A percentile compares a stretch with the other conserved stretches of the same genome.
Conservation (phyloP, 1,284 basidiomycete genomes). For the Fomes fomentarius region DNA sequence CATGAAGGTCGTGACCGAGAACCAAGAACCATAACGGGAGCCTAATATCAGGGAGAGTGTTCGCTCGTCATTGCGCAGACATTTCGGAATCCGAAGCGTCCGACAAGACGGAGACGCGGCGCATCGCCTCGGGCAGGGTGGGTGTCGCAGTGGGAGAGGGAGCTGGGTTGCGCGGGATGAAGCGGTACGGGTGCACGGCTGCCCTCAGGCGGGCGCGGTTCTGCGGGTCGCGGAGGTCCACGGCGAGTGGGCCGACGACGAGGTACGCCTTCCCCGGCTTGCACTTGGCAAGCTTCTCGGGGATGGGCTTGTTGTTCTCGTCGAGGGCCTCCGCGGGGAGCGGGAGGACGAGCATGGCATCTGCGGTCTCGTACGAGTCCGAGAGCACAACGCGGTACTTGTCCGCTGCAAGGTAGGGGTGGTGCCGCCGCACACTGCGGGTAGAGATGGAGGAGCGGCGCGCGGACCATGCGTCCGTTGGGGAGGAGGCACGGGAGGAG, state of each 20-base stretch:
- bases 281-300: constrained; percentile 13
- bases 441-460: constrained; percentile 23
- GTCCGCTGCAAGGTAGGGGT: constrained; percentile 15
- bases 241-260: constrained; percentile 48
- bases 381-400: constrained; percentile 53
- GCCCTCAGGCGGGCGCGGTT: constrained; percentile 47
- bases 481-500: constrained; percentile 28
- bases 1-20: neutral
- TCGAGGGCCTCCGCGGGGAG: constrained; percentile 11
- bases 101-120: neutral
- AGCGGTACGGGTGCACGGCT: constrained; percentile 57
- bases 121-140: constrained; percentile 6
- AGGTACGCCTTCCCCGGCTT: constrained; percentile 37
- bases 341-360: constrained; percentile 22
- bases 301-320: constrained; percentile 11
- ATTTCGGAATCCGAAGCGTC: constrained; percentile 1
- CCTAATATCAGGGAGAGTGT: neutral
- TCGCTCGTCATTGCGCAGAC: neutral
- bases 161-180: constrained; percentile 22
- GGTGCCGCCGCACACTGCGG: constrained; percentile 24
- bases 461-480: constrained; percentile 17
- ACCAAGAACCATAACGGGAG: neutral
- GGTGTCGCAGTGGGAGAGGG: constrained; percentile 2
- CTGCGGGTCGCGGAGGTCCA: constrained; percentile 37
- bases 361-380: constrained; percentile 16